Percentiles rank a stretch among this genome's conserved stretches.
phyloP scores from a whole-genome alignment of 768 basidiomycete species.

The Amanita molliuscula region DNA sequence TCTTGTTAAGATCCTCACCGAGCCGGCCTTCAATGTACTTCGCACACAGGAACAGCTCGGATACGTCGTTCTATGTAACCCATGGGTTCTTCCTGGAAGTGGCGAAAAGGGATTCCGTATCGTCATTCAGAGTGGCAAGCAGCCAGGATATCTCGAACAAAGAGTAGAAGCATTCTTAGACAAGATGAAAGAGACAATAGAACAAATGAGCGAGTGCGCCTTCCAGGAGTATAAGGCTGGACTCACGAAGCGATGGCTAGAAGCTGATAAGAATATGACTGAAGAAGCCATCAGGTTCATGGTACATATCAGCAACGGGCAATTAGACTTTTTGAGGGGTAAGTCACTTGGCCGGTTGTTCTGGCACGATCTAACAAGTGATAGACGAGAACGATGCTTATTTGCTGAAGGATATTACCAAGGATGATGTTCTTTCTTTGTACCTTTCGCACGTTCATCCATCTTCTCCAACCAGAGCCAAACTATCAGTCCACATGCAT shows the following conservation, averaged over 20 bases:
- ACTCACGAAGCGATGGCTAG: conserved; percentile 72
- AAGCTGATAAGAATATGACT: conserved; percentile 79
- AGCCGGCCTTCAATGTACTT: conserved; percentile 85
- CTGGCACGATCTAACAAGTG: conserved; percentile 6
- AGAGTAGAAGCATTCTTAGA: conserved; percentile 86
- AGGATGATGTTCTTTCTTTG: conserved; percentile 62
- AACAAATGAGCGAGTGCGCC: conserved; percentile 58
- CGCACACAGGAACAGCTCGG: conserved; percentile 95
- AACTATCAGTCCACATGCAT: conserved; percentile 74
- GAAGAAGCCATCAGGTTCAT: conserved; percentile 73
- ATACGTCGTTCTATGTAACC: conserved; percentile 68
- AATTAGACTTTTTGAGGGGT: conserved; percentile 83
- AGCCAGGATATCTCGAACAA: conserved; percentile 69
- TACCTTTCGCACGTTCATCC: conserved; percentile 66
- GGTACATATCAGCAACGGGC: conserved; percentile 64
- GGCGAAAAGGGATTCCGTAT: conserved; percentile 72
- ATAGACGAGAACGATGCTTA: conserved; percentile 68
- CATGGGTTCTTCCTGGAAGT: conserved; percentile 49
- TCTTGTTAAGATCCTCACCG: conserved; percentile 76
- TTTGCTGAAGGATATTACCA: conserved; percentile 52
- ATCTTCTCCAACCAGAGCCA: conserved; percentile 57
- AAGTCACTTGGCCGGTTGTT: conserved; percentile 19
- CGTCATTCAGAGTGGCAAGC: conserved; percentile 81
- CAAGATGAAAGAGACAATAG: conserved; percentile 56
- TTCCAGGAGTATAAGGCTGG: conserved; percentile 73